phyloP scores from a whole-genome alignment of 208 protist species.

The Leishmania arabica region DNA sequence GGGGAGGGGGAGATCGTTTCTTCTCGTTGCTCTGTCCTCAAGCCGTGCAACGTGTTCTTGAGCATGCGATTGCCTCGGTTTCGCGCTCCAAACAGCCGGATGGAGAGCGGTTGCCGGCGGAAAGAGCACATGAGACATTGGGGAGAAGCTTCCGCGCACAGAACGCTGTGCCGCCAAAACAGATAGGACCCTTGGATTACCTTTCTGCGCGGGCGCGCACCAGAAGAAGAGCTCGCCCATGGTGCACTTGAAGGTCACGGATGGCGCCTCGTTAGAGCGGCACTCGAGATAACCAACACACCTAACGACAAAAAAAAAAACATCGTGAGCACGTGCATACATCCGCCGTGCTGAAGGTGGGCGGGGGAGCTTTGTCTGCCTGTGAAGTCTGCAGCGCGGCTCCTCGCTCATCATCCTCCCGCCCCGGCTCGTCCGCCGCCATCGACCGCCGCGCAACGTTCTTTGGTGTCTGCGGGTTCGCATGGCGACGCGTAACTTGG shows the following conservation, averaged over 20 bases:
- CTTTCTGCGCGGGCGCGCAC: too few relatives aligned
- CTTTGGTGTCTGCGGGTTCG: background rate
- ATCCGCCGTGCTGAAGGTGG: background rate
- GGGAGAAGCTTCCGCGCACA: too few relatives aligned
- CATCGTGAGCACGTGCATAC: too few relatives aligned
- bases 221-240: too few relatives aligned
- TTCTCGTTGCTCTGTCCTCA: background rate
- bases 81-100: background rate
- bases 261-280: too few relatives aligned
- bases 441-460: background rate
- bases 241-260: too few relatives aligned
- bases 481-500: background rate
- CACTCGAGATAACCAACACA: too few relatives aligned
- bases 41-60: background rate
- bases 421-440: background rate
- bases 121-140: too few relatives aligned
- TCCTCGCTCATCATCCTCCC: background rate
- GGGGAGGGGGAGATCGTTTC: background rate
- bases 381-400: background rate
- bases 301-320: too few relatives aligned
- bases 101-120: too few relatives aligned
- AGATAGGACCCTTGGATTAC: too few relatives aligned
- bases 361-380: background rate
- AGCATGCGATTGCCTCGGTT: background rate
- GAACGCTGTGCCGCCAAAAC: too few relatives aligned